A percentile compares a stretch with the other conserved stretches of the same genome.
phyloP scores from a whole-genome alignment of 495 filamentous ascomycete genomes.

The Antarctomyces pellizariae region DNA sequence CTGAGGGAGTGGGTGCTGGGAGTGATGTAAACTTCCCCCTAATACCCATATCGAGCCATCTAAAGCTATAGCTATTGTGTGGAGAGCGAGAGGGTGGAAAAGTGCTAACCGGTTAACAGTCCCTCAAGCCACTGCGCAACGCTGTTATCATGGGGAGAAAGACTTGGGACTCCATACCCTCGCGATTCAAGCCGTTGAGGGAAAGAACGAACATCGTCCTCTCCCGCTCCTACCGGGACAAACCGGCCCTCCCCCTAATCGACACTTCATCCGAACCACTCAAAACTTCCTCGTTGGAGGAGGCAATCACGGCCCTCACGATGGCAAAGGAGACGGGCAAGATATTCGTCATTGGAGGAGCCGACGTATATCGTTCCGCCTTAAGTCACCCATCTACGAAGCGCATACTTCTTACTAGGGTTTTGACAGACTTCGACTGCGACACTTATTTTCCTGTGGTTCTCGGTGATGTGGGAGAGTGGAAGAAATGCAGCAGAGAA shows the following conservation, averaged over 20 bases:
- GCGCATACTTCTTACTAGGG: constrained; percentile 38
- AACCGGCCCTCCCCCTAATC: too few relatives aligned
- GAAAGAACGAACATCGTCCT: constrained; percentile 61
- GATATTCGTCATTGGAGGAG: constrained; percentile 77
- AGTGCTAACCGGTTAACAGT: background rate
- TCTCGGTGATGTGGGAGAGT: constrained; percentile 22
- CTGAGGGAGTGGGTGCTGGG: too few relatives aligned
- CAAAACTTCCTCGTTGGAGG: constrained; percentile 34
- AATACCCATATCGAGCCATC: too few relatives aligned
- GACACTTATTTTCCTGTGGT: constrained; percentile 66
- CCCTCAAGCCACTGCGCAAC: constrained; percentile 20
- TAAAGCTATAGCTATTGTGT: too few relatives aligned
- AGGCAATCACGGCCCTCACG: constrained; percentile 24
- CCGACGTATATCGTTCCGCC: constrained; percentile 55
- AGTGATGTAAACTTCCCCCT: too few relatives aligned
- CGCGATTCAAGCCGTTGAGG: constrained; percentile 50
- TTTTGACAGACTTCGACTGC: constrained; percentile 50
- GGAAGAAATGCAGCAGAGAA: constrained; percentile 23
- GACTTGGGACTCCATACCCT: constrained; percentile 76
- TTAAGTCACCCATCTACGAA: constrained; percentile 24
- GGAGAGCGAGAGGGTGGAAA: too few relatives aligned
- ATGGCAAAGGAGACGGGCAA: constrained; percentile 16
- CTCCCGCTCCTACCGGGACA: constrained; percentile 27
- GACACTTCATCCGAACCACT: too few relatives aligned
- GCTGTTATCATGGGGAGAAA: constrained; percentile 93